Evolutionary conservation across 1,139 yeast genomes (phyloP).

Genomic region (Lodderomyces orthopsilosis): DNA sequence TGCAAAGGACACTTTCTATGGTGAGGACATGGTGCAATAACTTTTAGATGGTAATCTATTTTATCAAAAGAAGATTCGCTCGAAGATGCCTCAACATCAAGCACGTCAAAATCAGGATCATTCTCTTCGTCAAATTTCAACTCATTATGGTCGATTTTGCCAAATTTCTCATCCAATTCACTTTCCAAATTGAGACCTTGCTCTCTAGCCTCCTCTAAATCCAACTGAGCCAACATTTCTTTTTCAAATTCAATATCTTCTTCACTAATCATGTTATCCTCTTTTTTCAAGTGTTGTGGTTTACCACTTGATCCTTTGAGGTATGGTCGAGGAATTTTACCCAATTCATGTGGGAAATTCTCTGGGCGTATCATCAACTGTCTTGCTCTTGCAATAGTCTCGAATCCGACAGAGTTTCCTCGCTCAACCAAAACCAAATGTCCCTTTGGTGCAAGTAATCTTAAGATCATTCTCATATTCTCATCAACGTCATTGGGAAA

Average conservation of each 20-base stretch:
- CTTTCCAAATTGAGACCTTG: conserved; percentile 12
- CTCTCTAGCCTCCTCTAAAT: conserved; percentile 18
- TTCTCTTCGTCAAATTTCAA: conserved; percentile 49
- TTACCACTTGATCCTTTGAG: conserved; percentile 48
- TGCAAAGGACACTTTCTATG: conserved; percentile 87
- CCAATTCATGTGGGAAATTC: conserved; percentile 49
- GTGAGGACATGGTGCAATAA: conserved; percentile 90
- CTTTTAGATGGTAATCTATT: conserved; percentile 53
- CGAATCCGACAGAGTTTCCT: conserved; percentile 89
- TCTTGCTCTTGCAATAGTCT: conserved; percentile 84
- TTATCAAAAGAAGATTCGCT: conserved; percentile 13
- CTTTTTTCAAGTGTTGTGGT: conserved; percentile 31
- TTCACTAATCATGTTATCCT: conserved; percentile 36
- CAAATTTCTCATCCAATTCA: conserved; percentile 29
- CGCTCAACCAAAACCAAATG: conserved; percentile 76
- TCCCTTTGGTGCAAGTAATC: conserved; percentile 72
- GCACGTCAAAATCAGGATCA: conserved; percentile 38
- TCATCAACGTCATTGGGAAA: conserved; percentile 76
- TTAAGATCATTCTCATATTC: conserved; percentile 58
- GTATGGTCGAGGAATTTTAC: conserved; percentile 74
- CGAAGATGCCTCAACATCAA: conserved; percentile 15
- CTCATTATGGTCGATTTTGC: conserved; percentile 42
- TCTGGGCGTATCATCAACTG: conserved; percentile 87
- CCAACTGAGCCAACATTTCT: conserved; percentile 27
- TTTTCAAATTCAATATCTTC: conserved; percentile 34